Evolutionary conservation across 257 asterid genomes (phyloP).

Genomic region (Solanum phureja): DNA sequence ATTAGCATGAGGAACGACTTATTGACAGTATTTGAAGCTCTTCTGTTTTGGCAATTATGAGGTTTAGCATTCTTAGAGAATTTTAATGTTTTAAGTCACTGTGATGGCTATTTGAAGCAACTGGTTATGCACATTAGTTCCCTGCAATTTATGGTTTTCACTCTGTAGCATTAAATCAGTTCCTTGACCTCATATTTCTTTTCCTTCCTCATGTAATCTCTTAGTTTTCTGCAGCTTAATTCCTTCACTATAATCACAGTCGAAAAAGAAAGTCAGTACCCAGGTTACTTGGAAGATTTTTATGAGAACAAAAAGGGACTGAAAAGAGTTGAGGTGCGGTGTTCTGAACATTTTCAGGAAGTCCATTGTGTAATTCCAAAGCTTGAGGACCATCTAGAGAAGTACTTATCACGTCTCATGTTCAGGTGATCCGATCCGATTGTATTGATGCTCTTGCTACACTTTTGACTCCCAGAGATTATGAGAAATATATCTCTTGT

Average conservation of each 20-base stretch:
- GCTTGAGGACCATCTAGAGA: conserved; percentile 24
- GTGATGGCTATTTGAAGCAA: neutral
- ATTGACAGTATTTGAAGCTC: neutral
- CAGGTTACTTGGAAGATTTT: conserved; percentile 49
- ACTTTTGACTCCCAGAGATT: conserved; percentile 36
- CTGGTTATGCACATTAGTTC: neutral
- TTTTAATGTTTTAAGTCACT: neutral
- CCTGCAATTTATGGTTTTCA: neutral
- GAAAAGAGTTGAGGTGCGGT: conserved; percentile 32
- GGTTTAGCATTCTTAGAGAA: neutral
- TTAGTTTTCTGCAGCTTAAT: conserved; percentile 22
- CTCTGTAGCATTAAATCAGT: neutral
- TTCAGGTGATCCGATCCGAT: conserved; percentile 23
- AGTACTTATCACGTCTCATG: conserved; percentile 33
- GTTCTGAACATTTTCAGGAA: conserved; percentile 24
- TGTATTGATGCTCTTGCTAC: conserved; percentile 29
- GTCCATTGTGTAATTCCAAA: conserved; percentile 20
- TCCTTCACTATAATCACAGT: conserved; percentile 33
- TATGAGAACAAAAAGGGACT: conserved; percentile 34
- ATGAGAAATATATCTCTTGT: conserved; percentile 20
- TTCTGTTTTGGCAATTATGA: neutral
- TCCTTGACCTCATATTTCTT: neutral
- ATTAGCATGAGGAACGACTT: neutral
- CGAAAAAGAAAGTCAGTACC: conserved; percentile 13
- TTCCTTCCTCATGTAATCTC: neutral